phyloP scores from a whole-genome alignment of 805 yeast genomes.

The Pichia ethanolica region DNA sequence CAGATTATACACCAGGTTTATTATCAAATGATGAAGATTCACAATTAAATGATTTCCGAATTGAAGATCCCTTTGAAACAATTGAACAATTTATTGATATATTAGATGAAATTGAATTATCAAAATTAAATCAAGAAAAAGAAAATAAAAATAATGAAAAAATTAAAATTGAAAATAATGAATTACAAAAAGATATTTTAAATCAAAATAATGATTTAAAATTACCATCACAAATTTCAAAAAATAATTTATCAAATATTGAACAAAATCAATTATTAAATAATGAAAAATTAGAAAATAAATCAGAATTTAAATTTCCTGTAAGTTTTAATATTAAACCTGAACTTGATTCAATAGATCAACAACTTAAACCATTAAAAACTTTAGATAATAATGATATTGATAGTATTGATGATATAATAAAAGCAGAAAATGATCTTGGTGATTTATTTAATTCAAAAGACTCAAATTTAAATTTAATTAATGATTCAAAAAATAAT shows the following conservation, averaged over 20 bases:
- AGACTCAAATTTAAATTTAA: background rate
- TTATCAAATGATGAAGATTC: background rate
- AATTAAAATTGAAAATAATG: background rate
- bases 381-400: background rate
- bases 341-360: conserved; percentile 5
- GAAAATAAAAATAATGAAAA: background rate
- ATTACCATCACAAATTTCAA: background rate
- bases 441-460: conserved; percentile 4
- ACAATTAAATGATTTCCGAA: conserved; percentile 5
- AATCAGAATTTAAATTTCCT: conserved; percentile 7
- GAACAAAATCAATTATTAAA: background rate
- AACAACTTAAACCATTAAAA: conserved; percentile 1
- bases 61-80: conserved; percentile 22
- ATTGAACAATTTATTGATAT: conserved; percentile 24
- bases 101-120: conserved; percentile 11
- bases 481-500: background rate
- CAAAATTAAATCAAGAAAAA: conserved; percentile 6
- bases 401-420: background rate
- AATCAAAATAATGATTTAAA: background rate
- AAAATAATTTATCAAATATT: background rate
- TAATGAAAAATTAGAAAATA: background rate
- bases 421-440: background rate
- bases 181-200: background rate
- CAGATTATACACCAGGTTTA: conserved; percentile 13
- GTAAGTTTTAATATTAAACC: conserved; percentile 6